Evolutionary conservation across 495 filamentous ascomycete species (phyloP).

Genomic region (Daldinia grandis): DNA sequence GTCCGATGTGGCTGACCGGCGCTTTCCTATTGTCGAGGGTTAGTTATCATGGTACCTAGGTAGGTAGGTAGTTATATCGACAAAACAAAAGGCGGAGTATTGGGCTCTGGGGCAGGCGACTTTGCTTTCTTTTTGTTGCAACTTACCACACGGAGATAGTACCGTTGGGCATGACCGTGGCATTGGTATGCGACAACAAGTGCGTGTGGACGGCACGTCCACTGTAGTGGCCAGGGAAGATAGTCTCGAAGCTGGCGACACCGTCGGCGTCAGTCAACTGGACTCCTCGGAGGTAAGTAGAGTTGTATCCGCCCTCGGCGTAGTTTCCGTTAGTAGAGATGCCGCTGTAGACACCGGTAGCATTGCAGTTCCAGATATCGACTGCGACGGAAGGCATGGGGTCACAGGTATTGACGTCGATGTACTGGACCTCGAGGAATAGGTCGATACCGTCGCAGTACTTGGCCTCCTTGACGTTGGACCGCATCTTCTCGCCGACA

Average conservation of each 20-base stretch:
- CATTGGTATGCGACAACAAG: slow-evolving; percentile 60
- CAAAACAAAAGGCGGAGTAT: background rate
- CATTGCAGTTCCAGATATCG: slow-evolving; percentile 63
- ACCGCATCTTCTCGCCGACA: slow-evolving; percentile 57
- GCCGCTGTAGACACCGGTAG: slow-evolving; percentile 68
- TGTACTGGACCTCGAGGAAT: slow-evolving; percentile 59
- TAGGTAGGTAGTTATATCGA: no score
- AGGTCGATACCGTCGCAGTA: slow-evolving; percentile 57
- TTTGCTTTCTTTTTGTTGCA: background rate
- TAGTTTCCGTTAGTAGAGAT: slow-evolving; percentile 43
- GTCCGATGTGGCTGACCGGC: slow-evolving; percentile 63
- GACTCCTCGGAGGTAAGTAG: slow-evolving; percentile 62
- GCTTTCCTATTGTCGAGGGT: slow-evolving; percentile 28
- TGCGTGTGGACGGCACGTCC: slow-evolving; percentile 67
- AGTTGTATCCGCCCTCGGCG: slow-evolving; percentile 49
- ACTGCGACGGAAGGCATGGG: slow-evolving; percentile 62
- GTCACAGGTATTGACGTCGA: slow-evolving; percentile 65
- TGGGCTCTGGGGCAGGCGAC: background rate
- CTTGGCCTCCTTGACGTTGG: slow-evolving; percentile 54
- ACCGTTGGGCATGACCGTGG: slow-evolving; percentile 58
- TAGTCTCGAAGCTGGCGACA: slow-evolving; percentile 62
- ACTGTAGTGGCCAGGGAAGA: slow-evolving; percentile 68
- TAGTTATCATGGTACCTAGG: no score
- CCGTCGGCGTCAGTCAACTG: slow-evolving; percentile 61
- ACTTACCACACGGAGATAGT: slow-evolving; percentile 56